Evolutionary conservation across 306 rosid genomes (phyloP).

Genomic region (Mimosa pudica): DNA sequence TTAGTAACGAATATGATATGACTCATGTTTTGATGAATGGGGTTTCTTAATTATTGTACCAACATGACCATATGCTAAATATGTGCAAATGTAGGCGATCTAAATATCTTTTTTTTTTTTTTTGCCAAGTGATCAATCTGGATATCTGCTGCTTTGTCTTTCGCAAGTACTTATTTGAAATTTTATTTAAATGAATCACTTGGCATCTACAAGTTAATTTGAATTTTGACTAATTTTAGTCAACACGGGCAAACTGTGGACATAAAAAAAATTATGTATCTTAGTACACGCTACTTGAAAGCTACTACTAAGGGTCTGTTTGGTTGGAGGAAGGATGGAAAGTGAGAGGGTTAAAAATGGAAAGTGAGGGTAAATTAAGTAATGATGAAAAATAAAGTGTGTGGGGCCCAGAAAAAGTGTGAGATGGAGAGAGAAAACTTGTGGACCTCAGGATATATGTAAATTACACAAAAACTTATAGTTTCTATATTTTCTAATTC

Average conservation of each 20-base stretch:
- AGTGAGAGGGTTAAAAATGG: too few species aligned
- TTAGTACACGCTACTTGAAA: background rate
- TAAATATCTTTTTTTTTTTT: too few species aligned
- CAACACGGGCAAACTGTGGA: background rate
- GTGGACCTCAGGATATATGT: too few species aligned
- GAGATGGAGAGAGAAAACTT: too few species aligned
- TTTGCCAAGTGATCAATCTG: too few species aligned
- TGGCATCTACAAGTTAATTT: background rate
- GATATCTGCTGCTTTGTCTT: background rate
- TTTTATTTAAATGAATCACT: background rate
- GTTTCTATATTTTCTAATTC: too few species aligned
- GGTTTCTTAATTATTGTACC: conserved; percentile 7
- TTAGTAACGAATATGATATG: conserved; percentile 28
- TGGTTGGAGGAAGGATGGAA: too few species aligned
- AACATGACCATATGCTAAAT: background rate
- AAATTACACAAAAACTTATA: too few species aligned
- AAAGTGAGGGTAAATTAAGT: too few species aligned
- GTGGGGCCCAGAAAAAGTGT: too few species aligned
- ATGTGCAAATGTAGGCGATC: conserved; percentile 2
- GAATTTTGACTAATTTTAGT: background rate
- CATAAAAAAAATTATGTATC: background rate
- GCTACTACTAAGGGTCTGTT: background rate
- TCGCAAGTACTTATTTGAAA: background rate
- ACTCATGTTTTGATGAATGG: conserved; percentile 6
- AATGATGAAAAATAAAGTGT: too few species aligned